Base-by-base conservation (phyloP, 1,284 basidiomycete genomes). In the Mycosarcoma mackinlayi region DNA sequence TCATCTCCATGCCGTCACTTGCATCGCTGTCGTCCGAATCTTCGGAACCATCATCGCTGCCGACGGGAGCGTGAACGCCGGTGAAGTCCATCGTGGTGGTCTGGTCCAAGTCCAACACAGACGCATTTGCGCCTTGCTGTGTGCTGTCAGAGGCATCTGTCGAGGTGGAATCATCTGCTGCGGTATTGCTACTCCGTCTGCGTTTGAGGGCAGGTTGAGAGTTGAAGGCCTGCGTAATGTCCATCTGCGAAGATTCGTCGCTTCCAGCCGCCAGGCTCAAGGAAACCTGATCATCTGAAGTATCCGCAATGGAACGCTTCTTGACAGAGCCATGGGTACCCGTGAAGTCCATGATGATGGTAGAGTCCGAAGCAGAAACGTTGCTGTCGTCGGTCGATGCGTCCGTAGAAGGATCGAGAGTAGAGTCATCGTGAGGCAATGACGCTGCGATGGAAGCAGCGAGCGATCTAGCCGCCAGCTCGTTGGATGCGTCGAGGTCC, bases 1-100 rank as follows among this genome's bases (percentile, higher is more conserved):
- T 66, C 65, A 67, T 64, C 41, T 66, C 67, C 67, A 75, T 72
- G 16, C 57, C 55, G 13, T 67, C 47, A 28, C 59, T 37, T 19
- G 11, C 60, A 45, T 61, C 66, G 46, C 41, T 62, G 39, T 39
- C 31, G 47, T 63, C 58, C 18, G 56, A 50, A 18, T 74, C 56
- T 3, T 53, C 52, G 1, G 50, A 52, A 27, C 56, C 58, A 31
- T 58, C 50, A 3, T 42, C 45, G 9, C 30, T 37, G 5, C 33
- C 31, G 4, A 49, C 37, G 19, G 50, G 52, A 16, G 63, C 48
- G 33, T 63, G 62, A 30, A 62, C 41, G 28, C 49, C 53, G 16
- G 73, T 75, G 27, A 76, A 59, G 33, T 76, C 71, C 73, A 75
- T 76, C 37, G 58, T 66, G n/a, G 53, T 55, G 13, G 57, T 58